A percentile compares a stretch with the other conserved stretches of the same genome.
Conservation (phyloP, 768 basidiomycete species). For the Floccularia luteovirens region DNA sequence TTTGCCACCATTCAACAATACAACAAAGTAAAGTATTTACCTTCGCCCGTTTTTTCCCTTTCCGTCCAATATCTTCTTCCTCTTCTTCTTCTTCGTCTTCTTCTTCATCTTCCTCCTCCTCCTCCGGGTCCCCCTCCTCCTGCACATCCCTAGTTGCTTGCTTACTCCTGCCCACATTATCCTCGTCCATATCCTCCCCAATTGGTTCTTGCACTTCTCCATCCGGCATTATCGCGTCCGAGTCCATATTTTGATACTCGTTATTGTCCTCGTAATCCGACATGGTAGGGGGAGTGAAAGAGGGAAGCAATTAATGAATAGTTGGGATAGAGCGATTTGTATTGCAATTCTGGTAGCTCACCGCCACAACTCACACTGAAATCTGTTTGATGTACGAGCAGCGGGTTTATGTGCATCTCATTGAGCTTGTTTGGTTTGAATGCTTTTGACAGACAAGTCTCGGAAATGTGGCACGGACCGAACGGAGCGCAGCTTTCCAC, state of each 20-base stretch:
- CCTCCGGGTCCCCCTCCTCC: constrained; percentile 30
- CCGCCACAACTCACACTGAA: too few species aligned
- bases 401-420: too few species aligned
- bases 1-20: constrained; percentile 5
- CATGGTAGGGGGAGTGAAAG: constrained; percentile 29
- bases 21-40: constrained; percentile 21
- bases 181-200: constrained; percentile 32
- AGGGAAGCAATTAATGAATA: background rate
- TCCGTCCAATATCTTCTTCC: constrained; percentile 39
- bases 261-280: constrained; percentile 33
- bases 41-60: constrained; percentile 56
- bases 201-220: constrained; percentile 36
- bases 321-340: background rate
- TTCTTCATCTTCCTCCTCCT: constrained; percentile 40
- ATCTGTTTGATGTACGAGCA: too few species aligned
- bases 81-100: constrained; percentile 54
- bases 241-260: constrained; percentile 33
- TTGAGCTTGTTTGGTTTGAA: too few species aligned
- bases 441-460: too few species aligned
- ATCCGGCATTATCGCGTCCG: constrained; percentile 23
- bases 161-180: constrained; percentile 26
- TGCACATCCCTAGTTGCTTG: constrained; percentile 19
- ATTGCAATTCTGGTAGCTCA: too few species aligned
- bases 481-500: too few species aligned
- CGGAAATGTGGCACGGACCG: too few species aligned